Base-by-base conservation (phyloP, 768 basidiomycete species). In the Wakefieldia striispora region DNA sequence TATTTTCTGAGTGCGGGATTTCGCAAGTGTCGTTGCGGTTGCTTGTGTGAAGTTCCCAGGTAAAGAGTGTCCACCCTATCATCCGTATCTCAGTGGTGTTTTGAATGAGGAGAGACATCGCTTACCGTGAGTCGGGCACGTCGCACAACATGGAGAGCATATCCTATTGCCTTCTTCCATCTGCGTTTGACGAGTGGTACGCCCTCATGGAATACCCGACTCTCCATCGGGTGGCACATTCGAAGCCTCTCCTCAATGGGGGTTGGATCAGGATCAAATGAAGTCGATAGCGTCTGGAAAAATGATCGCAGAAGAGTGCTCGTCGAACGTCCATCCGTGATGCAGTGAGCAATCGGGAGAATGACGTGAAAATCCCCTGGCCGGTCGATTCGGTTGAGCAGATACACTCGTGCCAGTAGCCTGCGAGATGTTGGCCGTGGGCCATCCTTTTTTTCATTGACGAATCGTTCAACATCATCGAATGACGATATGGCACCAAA, bases 51-150 rank as follows among this genome's bases (percentile, higher is more conserved):
- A 55, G 10, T 59, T 71, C 42, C 74, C 66, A 2, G 79, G 78
- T 3, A 82, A 64, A 0, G 76, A 75, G 42, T 81, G 80, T 3
- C 81, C 81, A 14, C 80, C 81, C 80, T 82, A 56, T 6, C 33
- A 33, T 6, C 33, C 14, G 16, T 14, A 14, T 6, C 33, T 33
- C 14, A 33, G 33, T 33, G 33, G 6, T 33, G 16, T 33, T 33
- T 6, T 6, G 16, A 9, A 16, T 11, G 14, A 33, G 33, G 6
- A 16, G 16, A 33, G 16, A 33, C 33, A 16, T 33, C 14, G 1
- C 33, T 33, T 33, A 33, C 33, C 7, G 14, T 14, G 16, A 33
- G 16, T 16, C 33, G 33, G 14, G 33, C 33, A 33, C 33, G 33
- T 33, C 33, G 33, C 14, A 16, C 33, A 16, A 33, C 16, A 16